Evolutionary conservation across 208 protist species (phyloP).

Genomic region (Wallacemonas sp.): DNA sequence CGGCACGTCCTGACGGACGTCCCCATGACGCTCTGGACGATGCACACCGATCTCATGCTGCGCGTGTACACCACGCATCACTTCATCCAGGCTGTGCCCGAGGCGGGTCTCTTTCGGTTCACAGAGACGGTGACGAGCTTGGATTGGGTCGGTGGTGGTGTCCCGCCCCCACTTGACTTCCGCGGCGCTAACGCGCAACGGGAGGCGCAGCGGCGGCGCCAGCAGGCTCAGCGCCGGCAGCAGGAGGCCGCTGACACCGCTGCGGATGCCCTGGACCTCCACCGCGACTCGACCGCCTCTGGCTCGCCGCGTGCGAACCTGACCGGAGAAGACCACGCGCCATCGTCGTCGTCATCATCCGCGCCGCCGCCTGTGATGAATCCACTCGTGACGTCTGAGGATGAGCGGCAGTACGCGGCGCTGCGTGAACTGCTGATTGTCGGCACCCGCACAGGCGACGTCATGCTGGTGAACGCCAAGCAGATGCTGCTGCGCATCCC

Average conservation of each 20-base stretch:
- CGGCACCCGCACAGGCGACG: conserved; percentile 39
- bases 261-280: neutral
- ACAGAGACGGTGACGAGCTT: conserved; percentile 59
- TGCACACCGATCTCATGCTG: conserved; percentile 64
- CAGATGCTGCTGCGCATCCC: conserved; percentile 32
- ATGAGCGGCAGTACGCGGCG: conserved; percentile 13
- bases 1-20: conserved; percentile 39
- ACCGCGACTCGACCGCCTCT: neutral
- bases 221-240: conserved; percentile 20
- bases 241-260: conserved; percentile 20
- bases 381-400: neutral
- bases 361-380: neutral
- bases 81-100: conserved; percentile 61
- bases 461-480: conserved; percentile 36
- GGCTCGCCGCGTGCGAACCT: neutral
- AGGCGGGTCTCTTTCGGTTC: conserved; percentile 47
- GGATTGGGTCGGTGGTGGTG: conserved; percentile 55
- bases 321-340: neutral
- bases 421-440: conserved; percentile 41
- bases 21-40: conserved; percentile 47
- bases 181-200: conserved; percentile 12
- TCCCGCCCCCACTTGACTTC: conserved; percentile 11
- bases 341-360: neutral
- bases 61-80: conserved; percentile 61
- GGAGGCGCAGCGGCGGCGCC: conserved; percentile 22